Percentiles rank a stretch among this genome's conserved stretches.
Evolutionary conservation across 768 basidiomycete genomes (phyloP).

Genomic region (Rhizopogon salebrosus): DNA sequence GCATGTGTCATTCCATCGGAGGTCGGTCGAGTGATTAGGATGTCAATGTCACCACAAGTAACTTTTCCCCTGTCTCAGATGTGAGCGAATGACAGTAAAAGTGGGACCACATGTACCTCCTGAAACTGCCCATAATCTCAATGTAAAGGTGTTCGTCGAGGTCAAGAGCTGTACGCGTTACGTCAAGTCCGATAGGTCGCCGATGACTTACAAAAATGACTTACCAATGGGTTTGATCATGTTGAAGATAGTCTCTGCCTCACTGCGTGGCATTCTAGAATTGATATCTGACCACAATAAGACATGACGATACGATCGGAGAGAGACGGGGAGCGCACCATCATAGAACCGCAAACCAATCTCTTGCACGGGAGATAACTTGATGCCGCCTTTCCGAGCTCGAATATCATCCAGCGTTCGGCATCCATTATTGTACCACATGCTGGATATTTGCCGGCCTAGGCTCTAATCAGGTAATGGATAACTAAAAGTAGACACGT

Average conservation of each 20-base stretch:
- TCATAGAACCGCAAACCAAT: conserved; percentile 70
- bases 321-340: conserved; percentile 34
- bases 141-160: conserved; percentile 71
- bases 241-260: conserved; percentile 71
- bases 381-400: conserved; percentile 55
- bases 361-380: conserved; percentile 52
- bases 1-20: conserved; percentile 71
- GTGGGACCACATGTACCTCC: conserved; percentile 43
- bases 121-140: conserved; percentile 90
- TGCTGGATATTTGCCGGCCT: conserved; percentile 63
- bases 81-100: background rate
- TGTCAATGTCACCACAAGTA: conserved; percentile 89
- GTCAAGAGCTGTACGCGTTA: conserved; percentile 45
- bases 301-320: background rate
- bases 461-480: background rate
- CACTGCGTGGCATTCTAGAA: conserved; percentile 75
- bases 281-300: conserved; percentile 61
- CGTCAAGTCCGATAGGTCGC: background rate
- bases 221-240: conserved; percentile 68
- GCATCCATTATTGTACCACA: conserved; percentile 75
- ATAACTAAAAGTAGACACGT: background rate
- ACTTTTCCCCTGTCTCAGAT: conserved; percentile 54
- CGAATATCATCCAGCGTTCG: conserved; percentile 73
- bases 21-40: conserved; percentile 74
- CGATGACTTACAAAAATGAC: conserved; percentile 4